Conservation (phyloP, 306 rosid genomes). For the Lathyrus aphaca region DNA sequence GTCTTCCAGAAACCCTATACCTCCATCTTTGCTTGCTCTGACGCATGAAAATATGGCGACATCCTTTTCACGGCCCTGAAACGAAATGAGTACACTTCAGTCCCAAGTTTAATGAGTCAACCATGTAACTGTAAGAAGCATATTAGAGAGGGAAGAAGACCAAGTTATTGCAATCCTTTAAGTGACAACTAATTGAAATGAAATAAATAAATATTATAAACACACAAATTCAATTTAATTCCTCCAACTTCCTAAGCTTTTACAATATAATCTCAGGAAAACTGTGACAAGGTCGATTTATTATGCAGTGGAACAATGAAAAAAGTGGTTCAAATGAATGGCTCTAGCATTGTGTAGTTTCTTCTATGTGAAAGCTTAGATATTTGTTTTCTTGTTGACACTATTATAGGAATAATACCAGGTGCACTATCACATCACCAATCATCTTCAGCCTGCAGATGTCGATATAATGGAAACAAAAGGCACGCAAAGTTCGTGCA, state of each 20-base stretch:
- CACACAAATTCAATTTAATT: constrained; percentile 23
- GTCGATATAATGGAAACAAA: too few relatives aligned
- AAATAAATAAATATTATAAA: constrained; percentile 5
- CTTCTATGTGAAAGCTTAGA: neutral
- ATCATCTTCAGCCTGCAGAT: too few relatives aligned
- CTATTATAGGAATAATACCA: neutral
- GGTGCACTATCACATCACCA: neutral
- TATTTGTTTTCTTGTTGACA: constrained; percentile 16
- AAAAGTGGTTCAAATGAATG: constrained; percentile 12
- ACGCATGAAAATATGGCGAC: constrained; percentile 89
- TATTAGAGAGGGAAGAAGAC: neutral
- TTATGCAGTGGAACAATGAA: constrained; percentile 2
- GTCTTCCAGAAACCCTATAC: constrained; percentile 85
- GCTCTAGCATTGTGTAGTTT: neutral
- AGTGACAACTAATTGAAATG: constrained; percentile 12
- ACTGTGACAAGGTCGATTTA: neutral
- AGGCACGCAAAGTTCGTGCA: too few relatives aligned
- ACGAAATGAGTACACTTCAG: constrained; percentile 6
- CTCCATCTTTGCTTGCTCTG: constrained; percentile 69
- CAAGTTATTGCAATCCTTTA: neutral
- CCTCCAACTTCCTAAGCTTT: neutral
- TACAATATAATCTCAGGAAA: constrained; percentile 19
- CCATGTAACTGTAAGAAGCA: constrained; percentile 29
- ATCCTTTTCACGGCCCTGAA: constrained; percentile 94
- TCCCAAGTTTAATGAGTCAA: constrained; percentile 29